phyloP scores from a whole-genome alignment of 345 rosid genomes.

The rapeseed (Brassica napus) region DNA sequence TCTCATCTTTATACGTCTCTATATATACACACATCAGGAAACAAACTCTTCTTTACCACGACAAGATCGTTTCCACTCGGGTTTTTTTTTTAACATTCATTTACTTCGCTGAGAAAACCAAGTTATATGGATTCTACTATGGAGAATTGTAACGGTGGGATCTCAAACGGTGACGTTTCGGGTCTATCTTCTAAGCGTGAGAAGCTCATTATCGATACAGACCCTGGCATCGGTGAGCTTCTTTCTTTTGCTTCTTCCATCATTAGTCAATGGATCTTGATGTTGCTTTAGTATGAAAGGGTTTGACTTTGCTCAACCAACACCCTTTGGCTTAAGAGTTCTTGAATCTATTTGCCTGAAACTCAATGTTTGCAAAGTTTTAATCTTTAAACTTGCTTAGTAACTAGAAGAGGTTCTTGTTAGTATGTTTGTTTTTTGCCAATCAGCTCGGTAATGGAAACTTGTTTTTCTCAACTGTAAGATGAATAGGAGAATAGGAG shows the following conservation, averaged over 20 bases:
- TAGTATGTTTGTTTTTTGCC: too few species aligned
- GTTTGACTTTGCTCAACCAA: too few species aligned
- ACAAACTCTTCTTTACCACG: background rate
- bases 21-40: background rate
- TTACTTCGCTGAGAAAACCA: background rate
- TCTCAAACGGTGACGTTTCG: slow-evolving; percentile 41
- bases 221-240: slow-evolving; percentile 92
- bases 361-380: too few species aligned
- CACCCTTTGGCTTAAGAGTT: too few species aligned
- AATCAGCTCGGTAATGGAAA: too few species aligned
- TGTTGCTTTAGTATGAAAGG: background rate
- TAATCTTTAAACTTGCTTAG: too few species aligned
- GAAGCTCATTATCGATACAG: slow-evolving; percentile 95
- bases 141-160: slow-evolving; percentile 31
- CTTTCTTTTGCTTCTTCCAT: background rate
- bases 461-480: too few species aligned
- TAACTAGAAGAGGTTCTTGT: too few species aligned
- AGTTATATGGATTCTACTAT: slow-evolving; percentile 36
- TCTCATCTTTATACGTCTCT: slow-evolving; percentile 4
- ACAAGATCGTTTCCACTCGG: background rate
- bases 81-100: background rate
- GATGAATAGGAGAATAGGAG: too few species aligned
- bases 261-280: background rate
- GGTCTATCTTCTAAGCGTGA: slow-evolving; percentile 35
- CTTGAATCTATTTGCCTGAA: too few species aligned